A percentile compares a stretch with the other conserved stretches of the same genome.
Conservation (phyloP, 2,329 filamentous ascomycete species). For the Curvularia hawaiiensis region DNA sequence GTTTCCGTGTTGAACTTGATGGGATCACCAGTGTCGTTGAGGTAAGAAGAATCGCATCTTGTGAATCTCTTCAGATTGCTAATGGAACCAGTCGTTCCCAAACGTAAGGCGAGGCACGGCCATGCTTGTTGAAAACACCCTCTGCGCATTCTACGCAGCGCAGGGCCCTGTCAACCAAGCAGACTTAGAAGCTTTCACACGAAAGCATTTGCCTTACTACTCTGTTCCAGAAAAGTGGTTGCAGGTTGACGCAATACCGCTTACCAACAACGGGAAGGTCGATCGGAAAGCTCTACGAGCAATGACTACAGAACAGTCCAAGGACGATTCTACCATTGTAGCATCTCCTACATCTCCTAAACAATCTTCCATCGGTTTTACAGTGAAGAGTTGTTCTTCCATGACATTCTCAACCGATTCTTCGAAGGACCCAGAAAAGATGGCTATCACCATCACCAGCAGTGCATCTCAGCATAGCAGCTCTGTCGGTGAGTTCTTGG, state of each 20-base stretch:
- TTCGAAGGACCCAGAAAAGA: constrained; percentile 15
- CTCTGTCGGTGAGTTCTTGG: constrained; percentile 15
- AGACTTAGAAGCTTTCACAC: constrained; percentile 49
- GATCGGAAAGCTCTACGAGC: constrained; percentile 56
- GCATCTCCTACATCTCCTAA: not conserved
- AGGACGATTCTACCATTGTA: constrained; percentile 8
- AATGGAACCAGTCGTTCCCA: constrained; percentile 43
- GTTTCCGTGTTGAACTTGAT: constrained; percentile 66
- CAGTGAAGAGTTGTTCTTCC: not conserved
- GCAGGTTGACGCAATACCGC: constrained; percentile 52
- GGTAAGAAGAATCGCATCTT: constrained; percentile 6
- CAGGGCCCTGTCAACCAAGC: constrained; percentile 34
- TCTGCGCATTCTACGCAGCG: constrained; percentile 59
- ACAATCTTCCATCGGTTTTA: not conserved
- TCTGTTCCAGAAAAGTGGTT: constrained; percentile 57
- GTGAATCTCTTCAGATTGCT: not conserved
- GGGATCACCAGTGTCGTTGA: constrained; percentile 53
- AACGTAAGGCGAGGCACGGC: constrained; percentile 56
- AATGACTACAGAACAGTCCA: constrained; percentile 18
- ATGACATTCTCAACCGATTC: not conserved
- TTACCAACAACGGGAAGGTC: constrained; percentile 62
- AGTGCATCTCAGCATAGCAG: constrained; percentile 22
- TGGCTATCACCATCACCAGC: constrained; percentile 11
- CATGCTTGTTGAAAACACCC: constrained; percentile 54
- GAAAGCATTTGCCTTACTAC: constrained; percentile 59